Evolutionary conservation across 306 rosid genomes (phyloP).

Genomic region (Fagus sylvatica): DNA sequence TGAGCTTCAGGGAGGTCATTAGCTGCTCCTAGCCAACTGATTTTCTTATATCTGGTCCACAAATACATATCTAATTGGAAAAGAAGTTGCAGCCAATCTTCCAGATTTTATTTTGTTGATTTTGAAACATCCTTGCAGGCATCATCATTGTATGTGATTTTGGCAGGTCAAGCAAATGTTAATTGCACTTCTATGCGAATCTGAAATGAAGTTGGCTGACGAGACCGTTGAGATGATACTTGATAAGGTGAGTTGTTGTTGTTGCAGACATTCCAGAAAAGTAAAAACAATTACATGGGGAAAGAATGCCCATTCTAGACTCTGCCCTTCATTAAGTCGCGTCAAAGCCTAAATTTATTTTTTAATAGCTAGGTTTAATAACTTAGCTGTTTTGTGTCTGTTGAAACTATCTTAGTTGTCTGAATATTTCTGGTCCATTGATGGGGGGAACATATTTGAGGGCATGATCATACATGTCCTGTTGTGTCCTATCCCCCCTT

Average conservation of each 20-base stretch:
- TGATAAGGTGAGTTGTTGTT: constrained; percentile 56
- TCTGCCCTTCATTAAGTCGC: neutral
- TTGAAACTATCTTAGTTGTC: neutral
- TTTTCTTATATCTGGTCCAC: too few relatives aligned
- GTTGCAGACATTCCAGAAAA: neutral
- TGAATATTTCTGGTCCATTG: neutral
- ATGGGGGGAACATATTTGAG: neutral
- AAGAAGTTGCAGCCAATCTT: too few relatives aligned
- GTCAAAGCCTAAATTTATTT: neutral
- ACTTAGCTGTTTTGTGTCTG: neutral
- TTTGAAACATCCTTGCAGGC: too few relatives aligned
- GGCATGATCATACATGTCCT: too few relatives aligned
- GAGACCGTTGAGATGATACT: constrained; percentile 77
- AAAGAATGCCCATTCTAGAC: neutral
- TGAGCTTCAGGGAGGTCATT: too few relatives aligned
- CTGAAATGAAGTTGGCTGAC: constrained; percentile 77
- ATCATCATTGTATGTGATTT: neutral
- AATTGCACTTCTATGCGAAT: constrained; percentile 81
- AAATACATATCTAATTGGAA: too few relatives aligned
- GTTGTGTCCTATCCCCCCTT: neutral
- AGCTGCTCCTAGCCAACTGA: too few relatives aligned
- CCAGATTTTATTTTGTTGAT: too few relatives aligned
- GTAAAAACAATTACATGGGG: neutral
- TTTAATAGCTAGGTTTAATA: neutral
- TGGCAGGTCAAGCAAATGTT: constrained; percentile 88